These are phyloP conservation scores for Chaetothyriales sp. DNA, from an alignment of 2,329 filamentous ascomycete genomes.

Conservation along the genomic window DNA sequence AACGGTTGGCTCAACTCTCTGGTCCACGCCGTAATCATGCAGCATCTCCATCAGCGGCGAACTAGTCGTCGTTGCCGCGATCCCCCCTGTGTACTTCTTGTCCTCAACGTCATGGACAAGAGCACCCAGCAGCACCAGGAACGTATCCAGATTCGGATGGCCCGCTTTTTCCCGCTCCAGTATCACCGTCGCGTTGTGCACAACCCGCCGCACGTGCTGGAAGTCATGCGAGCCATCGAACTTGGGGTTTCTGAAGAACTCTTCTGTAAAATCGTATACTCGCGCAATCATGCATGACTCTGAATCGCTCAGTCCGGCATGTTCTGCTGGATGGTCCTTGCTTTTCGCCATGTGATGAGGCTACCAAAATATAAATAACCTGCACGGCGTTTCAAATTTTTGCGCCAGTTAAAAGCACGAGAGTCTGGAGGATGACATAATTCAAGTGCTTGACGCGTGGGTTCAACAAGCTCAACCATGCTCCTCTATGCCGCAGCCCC, in stretches of 20 bases:
- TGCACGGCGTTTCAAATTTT: no score
- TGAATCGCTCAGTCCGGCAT: constrained; percentile 11
- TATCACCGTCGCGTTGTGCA: constrained; percentile 57
- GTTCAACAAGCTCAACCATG: no score
- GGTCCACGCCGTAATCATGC: constrained; percentile 23
- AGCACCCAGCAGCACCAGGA: constrained; percentile 18
- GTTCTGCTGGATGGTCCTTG: constrained; percentile 5
- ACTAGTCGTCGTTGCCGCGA: constrained; percentile 3
- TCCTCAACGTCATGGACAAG: constrained; percentile 21
- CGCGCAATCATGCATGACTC: constrained; percentile 10
- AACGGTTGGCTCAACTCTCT: constrained; percentile 27
- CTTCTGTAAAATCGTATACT: constrained; percentile 14
- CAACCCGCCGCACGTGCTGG: constrained; percentile 66
- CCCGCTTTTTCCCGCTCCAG: constrained; percentile 34
- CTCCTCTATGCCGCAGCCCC: no score
- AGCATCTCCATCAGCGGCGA: constrained; percentile 9
- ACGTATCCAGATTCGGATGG: constrained; percentile 9
- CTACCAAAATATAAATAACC: no score
- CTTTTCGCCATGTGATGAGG: neutral
- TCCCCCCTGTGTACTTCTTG: constrained; percentile 15
- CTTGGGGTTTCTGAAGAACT: constrained; percentile 15
- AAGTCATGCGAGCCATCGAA: constrained; percentile 77
- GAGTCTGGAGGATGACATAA: no score
- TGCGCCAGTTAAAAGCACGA: constrained; percentile 1
- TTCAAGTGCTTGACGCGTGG: no score